Evolutionary conservation across 2,329 filamentous ascomycete species (phyloP), one percentile per base, ranked within the genome.

Genomic region (Aspergillus sp.): DNA sequence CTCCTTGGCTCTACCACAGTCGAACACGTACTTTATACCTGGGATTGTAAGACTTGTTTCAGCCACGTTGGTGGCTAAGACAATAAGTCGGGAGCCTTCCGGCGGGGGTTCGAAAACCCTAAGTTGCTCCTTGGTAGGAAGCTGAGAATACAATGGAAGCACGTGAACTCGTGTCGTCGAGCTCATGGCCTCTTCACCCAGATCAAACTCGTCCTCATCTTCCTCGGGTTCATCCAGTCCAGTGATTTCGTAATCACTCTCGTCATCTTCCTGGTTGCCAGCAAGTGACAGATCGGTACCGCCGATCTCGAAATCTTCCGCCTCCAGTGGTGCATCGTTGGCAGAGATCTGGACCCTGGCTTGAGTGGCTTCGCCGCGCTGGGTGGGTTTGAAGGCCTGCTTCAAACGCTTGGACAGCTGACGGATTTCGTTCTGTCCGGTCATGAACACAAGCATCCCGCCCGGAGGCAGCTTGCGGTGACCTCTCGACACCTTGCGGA

Each of bases 1-100:
- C 75, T 97, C 93, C 75, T 99, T 99, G 38, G 91, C 90, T 53
- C 96, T 85, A 36, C 95, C 95, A 66, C 91, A 93, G 75, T 98
- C 94, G 64, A 99, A 97, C 8, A 99, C 95, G 71, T 97, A 99
- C 62, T 91, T 87, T 62, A 96, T 93, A 1, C 92, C 93, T 0
- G 95, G 94, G 59, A 99, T 99, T 0, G 95, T 99, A 73, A 99
- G 83, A 85, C 91, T 96, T 0, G 95, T 99, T 77, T 99, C 95
- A 0, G 95, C 95, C 48, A 99, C 92, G 75, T 99, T 99, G 47
- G 95, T 99, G 0, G 95, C 92, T 42, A 99, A 79, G 3, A 99
- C 90, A 54, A 99, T 90, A 23, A 95, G 84, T 8, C 95, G 87
- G 8, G 90, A 90, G 15, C 90, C 90, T 58, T 93, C 90, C 0